A percentile compares a stretch with the other conserved stretches of the same genome.
Conservation (phyloP, 2,329 filamentous ascomycete genomes). For the Fulvia fulva region DNA sequence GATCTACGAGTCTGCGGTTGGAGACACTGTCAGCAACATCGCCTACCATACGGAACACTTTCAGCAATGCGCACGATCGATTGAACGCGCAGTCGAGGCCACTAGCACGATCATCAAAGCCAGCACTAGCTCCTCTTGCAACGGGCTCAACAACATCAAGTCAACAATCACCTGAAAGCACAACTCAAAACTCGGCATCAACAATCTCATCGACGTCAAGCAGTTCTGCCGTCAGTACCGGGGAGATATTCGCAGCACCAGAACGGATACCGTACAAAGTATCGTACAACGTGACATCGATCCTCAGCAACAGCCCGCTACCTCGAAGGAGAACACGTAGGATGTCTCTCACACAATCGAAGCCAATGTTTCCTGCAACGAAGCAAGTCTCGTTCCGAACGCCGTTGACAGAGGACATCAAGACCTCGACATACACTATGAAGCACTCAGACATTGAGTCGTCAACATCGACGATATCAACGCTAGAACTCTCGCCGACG, state of each 20-base stretch:
- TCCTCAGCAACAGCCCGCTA: constrained; percentile 45
- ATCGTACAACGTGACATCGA: constrained; percentile 43
- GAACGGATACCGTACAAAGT: constrained; percentile 43
- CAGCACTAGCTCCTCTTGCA: constrained; percentile 34
- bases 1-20: constrained; percentile 51
- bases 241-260: constrained; percentile 23
- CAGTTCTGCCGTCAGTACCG: constrained; percentile 28
- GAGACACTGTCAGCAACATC: constrained; percentile 54
- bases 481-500: constrained; percentile 23
- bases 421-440: constrained; percentile 52
- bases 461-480: constrained; percentile 33
- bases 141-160: constrained; percentile 11
- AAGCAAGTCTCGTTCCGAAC: constrained; percentile 56
- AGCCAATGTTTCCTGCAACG: constrained; percentile 50
- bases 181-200: constrained; percentile 30
- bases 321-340: constrained; percentile 25
- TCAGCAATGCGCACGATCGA: constrained; percentile 56
- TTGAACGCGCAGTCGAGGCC: constrained; percentile 17
- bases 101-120: constrained; percentile 21
- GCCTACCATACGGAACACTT: constrained; percentile 59
- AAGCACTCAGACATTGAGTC: constrained; percentile 54
- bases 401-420: constrained; percentile 57
- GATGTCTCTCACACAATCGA: constrained; percentile 34
- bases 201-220: constrained; percentile 35
- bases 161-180: constrained; percentile 6